A percentile compares a stretch with the other conserved stretches of the same genome.
Conservation (phyloP, 2,329 filamentous ascomycete species). For the Salinomyces thailandicus region DNA sequence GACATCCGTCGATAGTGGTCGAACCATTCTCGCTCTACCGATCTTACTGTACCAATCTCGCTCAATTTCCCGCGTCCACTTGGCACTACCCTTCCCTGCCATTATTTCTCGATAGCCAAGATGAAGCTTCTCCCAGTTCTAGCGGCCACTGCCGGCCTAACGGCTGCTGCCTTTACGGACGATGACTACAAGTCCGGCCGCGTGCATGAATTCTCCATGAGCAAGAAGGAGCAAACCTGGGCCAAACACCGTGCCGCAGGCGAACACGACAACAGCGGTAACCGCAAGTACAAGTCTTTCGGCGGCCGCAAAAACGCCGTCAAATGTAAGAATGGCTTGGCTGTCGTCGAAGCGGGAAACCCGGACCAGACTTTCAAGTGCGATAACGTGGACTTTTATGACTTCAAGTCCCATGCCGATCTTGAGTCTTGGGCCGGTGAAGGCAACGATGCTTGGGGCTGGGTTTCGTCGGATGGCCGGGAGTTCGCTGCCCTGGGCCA, state of each 20-base stretch:
- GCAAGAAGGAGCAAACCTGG: not conserved
- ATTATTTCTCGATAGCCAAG: not conserved
- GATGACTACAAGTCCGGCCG: not conserved
- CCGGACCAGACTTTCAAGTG: not conserved
- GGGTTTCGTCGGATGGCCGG: slow-evolving; percentile 42
- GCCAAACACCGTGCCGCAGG: not conserved
- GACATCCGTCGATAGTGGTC: too few species aligned
- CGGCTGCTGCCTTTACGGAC: not conserved
- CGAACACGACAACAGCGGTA: not conserved
- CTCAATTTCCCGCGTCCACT: too few species aligned
- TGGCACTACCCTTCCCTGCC: too few species aligned
- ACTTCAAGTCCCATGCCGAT: slow-evolving; percentile 45
- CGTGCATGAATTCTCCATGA: not conserved
- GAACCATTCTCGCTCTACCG: too few species aligned
- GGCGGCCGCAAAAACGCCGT: slow-evolving; percentile 2
- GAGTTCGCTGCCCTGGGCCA: slow-evolving; percentile 48
- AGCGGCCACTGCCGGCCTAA: not conserved
- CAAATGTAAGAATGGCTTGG: slow-evolving; percentile 35
- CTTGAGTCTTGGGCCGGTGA: slow-evolving; percentile 39
- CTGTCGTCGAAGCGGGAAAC: slow-evolving; percentile 33
- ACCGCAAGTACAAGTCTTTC: not conserved
- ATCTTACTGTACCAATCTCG: too few species aligned
- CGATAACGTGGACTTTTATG: slow-evolving; percentile 42
- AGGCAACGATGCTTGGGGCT: slow-evolving; percentile 43
- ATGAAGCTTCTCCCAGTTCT: not conserved